Base-by-base conservation (phyloP, 305 asterid genomes). In the Rubia tinctorum region DNA sequence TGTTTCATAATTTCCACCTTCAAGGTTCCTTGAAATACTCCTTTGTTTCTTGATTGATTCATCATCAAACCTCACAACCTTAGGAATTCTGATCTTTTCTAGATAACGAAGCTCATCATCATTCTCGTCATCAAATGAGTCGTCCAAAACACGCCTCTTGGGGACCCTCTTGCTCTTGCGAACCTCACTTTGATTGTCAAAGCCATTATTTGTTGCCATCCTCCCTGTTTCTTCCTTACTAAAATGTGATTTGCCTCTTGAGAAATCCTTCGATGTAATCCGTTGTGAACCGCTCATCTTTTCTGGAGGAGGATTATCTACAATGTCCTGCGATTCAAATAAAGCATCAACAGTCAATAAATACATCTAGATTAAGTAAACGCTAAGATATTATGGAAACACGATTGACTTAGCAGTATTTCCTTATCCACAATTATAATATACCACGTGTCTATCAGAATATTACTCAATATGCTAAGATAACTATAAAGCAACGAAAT, bases 101-200 rank as follows among this genome's bases (percentile, higher is more conserved):
- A 95, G 80, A 80, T 85, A 95, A 58, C 99, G 85, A 74, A 90
- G 90, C 86, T 95, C 99, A 71, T 87, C 98, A 79, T 94, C 97
- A 39, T 88, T 89, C 14, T 88, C 91, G 5, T 83, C 86, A 79
- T 83, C 96, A 77, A 86, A 91, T 12, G 85, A 90, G 66, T 75
- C 89, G 68, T 89, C 92, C 69, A 83, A 80, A 61, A 81, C 90
- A 76, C 96, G 96, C 80, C 74, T 86, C 84, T 87, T 93, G 60
- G 93, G 96, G 44, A 77, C 88, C 81, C 96, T 83, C 84, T 75
- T 90, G 87, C 97, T 93, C 84, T 91, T 93, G 74, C 98, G 96
- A 73, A 83, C 91, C 69, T 89, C 96, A 30, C 82, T 84, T 30
- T 78, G 84, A 68, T 81, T 90, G 77, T 81, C 93, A 39, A 69